These are phyloP conservation scores for Fomes fomentarius DNA, from an alignment of 1,284 basidiomycete genomes.

Conservation along the genomic window DNA sequence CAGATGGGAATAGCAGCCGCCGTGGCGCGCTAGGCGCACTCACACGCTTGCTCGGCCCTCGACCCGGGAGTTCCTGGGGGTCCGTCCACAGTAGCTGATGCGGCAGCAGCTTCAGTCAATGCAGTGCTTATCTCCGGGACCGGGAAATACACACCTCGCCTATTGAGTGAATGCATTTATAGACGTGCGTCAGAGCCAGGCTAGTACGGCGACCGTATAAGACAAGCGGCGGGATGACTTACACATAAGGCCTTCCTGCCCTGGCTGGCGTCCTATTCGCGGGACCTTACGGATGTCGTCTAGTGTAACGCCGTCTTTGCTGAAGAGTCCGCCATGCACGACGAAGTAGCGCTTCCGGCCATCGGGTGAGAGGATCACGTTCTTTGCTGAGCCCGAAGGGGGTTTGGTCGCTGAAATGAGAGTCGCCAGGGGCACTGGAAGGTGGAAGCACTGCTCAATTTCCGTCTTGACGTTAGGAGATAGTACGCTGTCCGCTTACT, in stretches of 20 bases:
- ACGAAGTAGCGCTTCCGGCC: constrained; percentile 93
- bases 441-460: constrained; percentile 9
- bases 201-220: no score
- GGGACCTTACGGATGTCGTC: constrained; percentile 91
- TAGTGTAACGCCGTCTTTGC: constrained; percentile 90
- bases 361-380: constrained; percentile 79
- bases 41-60: constrained; percentile 95
- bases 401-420: constrained; percentile 77
- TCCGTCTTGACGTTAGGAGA: not conserved
- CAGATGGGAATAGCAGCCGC: not conserved
- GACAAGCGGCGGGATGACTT: constrained; percentile 41
- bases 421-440: constrained; percentile 86
- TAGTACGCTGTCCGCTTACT: constrained; percentile 61
- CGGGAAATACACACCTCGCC: constrained; percentile 55
- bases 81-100: constrained; percentile 87
- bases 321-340: constrained; percentile 96
- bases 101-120: not conserved
- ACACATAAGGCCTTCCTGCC: constrained; percentile 96
- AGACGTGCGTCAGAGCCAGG: not conserved
- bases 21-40: constrained; percentile 25
- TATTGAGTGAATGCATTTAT: constrained; percentile 26
- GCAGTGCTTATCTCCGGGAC: not conserved
- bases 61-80: constrained; percentile 88
- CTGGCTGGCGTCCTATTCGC: constrained; percentile 89
- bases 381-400: constrained; percentile 46